These are phyloP conservation scores for Cyamopsis tetragonoloba DNA, from an alignment of 306 rosid genomes.

Conservation along the genomic window DNA sequence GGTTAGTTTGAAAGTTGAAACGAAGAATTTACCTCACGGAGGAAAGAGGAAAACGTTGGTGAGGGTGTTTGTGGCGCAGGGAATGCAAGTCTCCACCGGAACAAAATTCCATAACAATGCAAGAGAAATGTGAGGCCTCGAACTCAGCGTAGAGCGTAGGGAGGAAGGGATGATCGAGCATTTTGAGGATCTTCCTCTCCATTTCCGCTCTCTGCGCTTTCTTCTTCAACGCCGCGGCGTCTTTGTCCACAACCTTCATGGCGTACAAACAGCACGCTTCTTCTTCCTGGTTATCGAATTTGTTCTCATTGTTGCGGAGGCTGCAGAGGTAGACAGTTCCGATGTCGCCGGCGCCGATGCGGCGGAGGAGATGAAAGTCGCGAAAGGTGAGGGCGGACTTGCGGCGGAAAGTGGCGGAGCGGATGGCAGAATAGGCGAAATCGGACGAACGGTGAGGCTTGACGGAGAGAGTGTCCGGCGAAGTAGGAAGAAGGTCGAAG, in stretches of 20 bases:
- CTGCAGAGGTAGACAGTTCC: slow-evolving; percentile 85
- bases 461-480: slow-evolving; percentile 48
- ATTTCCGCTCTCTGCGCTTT: slow-evolving; percentile 79
- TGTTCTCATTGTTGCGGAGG: slow-evolving; percentile 34
- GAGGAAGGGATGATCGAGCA: slow-evolving; percentile 90
- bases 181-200: slow-evolving; percentile 84
- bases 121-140: slow-evolving; percentile 88
- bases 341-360: slow-evolving; percentile 89
- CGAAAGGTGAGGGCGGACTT: slow-evolving; percentile 62
- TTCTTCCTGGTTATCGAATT: not conserved
- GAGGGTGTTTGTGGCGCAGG: slow-evolving; percentile 66
- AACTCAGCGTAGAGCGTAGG: slow-evolving; percentile 94
- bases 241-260: slow-evolving; percentile 94
- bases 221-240: slow-evolving; percentile 74
- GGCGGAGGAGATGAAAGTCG: slow-evolving; percentile 74
- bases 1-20: not conserved
- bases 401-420: slow-evolving; percentile 60
- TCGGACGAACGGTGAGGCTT: slow-evolving; percentile 97
- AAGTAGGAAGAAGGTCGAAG: slow-evolving; percentile 54
- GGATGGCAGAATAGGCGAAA: slow-evolving; percentile 79
- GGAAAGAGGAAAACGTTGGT: slow-evolving; percentile 65
- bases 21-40: slow-evolving; percentile 82
- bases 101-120: slow-evolving; percentile 97
- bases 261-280: slow-evolving; percentile 53
- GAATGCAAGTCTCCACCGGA: slow-evolving; percentile 97